Base-by-base conservation (phyloP, 257 asterid genomes). In the Oldenlandia corymbosa region DNA sequence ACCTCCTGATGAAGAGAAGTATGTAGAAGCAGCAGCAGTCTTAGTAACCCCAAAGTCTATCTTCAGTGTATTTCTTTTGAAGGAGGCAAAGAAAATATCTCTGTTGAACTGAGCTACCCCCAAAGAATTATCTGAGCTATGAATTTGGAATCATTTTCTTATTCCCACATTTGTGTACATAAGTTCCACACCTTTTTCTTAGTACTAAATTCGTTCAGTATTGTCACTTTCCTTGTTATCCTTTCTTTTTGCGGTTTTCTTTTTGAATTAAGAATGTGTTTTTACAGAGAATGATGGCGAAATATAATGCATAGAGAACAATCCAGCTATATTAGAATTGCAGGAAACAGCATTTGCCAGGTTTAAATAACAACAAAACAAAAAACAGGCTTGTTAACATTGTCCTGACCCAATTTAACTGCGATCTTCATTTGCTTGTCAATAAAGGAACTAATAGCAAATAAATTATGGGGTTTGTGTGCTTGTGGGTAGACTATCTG, bases 1-100 rank as follows among this genome's bases (percentile, higher is more conserved):
- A 45, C 36, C n/a, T 9, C 2, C 42, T n/a, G 1, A 30, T 47
- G 5, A 42, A 51, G 42, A 47, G 23, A 24, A 26, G 5, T 23
- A 39, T 10, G 23, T 64, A 39, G 32, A 26, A 10, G 47, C 51
- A 65, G 26, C 13, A 57, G 14, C 55, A 32, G 30, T 47, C 7
- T n/a, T 26, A 5, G 13, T 11, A 41, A 20, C n/a, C 4, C 53
- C 43, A n/a, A 66, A 28, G 28, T 55, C 1, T 2, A n/a, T 27
- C 45, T 24, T 20, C 14, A 20, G 39, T 54, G 28, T 66, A 27
- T 66, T 53, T 54, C 63, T 65, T 65, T 23, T 27, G 2, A 18
- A 14, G 12, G 37, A 32, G 58, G 39, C 47, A 28, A 66, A 26
- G 13, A 17, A 24, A 32, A 16, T n/a, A n/a, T 58, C n/a, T 11